Base-by-base conservation (phyloP, 306 rosid genomes). In the Castanea crenata region DNA sequence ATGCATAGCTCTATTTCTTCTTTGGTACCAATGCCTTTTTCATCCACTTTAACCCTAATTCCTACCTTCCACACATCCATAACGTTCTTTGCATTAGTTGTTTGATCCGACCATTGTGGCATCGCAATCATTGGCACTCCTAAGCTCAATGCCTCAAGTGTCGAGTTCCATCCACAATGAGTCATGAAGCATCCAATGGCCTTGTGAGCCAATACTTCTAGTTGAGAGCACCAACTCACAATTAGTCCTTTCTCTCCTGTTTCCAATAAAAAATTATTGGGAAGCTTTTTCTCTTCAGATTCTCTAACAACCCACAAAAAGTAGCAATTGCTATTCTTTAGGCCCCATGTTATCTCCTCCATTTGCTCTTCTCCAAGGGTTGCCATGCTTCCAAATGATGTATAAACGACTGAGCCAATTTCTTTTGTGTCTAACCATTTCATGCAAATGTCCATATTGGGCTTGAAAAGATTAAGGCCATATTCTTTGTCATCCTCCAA, bases 151-250 rank as follows among this genome's bases (percentile, higher is more conserved):
- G 82, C 65, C 77, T 79, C 82, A 5, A 79, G 65, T 1, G 77
- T 71, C 4, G 77, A 79, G 73, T 79, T 79, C 77, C 77, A 79
- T 3, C 82, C 82, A 8, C 77, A 72, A 25, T 79, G 82, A 0
- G 73, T 79, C 21, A 79, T 18, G 73, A 79, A 79, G 27, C 77
- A 72, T 0, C 77, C 73, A 15, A 72, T 0, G 4, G 82, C 55
- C 4, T 18, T 16, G 73, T 79, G 82, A 20, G 73, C 61, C n/a
- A 79, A 7, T 14, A 79, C 67, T 15, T 79, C 44, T 1, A 72
- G 73, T 46, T 79, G 82, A 11, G 78, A 44, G 19, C 77, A 72
- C 82, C 73, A 79, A 25, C 25, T 59, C 23, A 79, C 46, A 31
- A 62, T 15, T 18, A 79, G 20, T 0, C 82, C 82, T 2, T 32